Evolutionary conservation across 1,139 yeast species (phyloP).

Genomic region (Lizanozyma gosingica): DNA sequence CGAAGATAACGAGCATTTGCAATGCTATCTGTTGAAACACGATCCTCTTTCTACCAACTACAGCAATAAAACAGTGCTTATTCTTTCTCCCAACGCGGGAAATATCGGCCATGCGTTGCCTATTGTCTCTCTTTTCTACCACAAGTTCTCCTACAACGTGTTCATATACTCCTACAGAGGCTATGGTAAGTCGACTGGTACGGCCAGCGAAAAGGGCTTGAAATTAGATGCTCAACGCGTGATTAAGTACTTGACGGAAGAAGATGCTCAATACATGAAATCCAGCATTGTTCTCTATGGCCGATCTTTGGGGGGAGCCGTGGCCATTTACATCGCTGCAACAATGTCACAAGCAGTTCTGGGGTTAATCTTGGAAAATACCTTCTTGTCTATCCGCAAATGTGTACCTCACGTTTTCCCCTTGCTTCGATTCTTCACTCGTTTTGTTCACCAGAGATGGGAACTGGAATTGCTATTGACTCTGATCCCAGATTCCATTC

Average conservation of each 20-base stretch:
- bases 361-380: constrained; percentile 76
- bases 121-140: constrained; percentile 62
- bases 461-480: constrained; percentile 59
- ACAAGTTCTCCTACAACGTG: constrained; percentile 64
- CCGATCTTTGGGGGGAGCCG: constrained; percentile 92
- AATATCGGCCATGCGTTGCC: constrained; percentile 93
- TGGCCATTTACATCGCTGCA: constrained; percentile 74
- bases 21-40: constrained; percentile 40
- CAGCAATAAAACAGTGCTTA: constrained; percentile 59
- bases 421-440: constrained; percentile 44
- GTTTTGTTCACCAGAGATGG: constrained; percentile 77
- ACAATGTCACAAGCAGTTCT: constrained; percentile 37
- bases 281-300: constrained; percentile 70
- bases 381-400: constrained; percentile 70
- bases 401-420: constrained; percentile 84
- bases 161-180: constrained; percentile 87
- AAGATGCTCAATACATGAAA: constrained; percentile 41
- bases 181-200: constrained; percentile 79
- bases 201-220: constrained; percentile 68
- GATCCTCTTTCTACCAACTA: constrained; percentile 33
- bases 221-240: constrained; percentile 77
- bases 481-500: constrained; percentile 43
- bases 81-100: constrained; percentile 92
- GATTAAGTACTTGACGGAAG: constrained; percentile 46
- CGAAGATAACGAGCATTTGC: constrained; percentile 48